Percentiles rank a stretch among this genome's conserved stretches.
Evolutionary conservation across 768 basidiomycete species (phyloP).

Genomic region (Trametes villosa): DNA sequence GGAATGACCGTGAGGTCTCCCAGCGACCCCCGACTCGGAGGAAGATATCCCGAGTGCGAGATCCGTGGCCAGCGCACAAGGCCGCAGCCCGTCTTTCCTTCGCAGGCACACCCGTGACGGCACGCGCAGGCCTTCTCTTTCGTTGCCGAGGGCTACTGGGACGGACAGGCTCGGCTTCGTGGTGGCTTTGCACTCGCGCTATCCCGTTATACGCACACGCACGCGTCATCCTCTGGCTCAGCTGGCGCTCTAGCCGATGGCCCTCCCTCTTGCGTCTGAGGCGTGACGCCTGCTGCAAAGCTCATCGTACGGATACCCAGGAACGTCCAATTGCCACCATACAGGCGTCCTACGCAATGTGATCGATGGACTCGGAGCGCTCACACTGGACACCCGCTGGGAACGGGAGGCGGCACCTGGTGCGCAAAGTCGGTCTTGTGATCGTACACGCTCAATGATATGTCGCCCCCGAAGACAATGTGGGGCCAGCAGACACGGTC

Average conservation of each 20-base stretch:
- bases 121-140: slow-evolving; percentile 1
- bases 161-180: background rate
- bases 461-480: background rate
- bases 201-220: background rate
- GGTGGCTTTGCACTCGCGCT: slow-evolving; percentile 1
- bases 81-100: too few relatives aligned
- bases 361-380: slow-evolving; percentile 17
- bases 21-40: background rate
- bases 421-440: slow-evolving; percentile 5
- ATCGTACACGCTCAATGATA: slow-evolving; percentile 1
- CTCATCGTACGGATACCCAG: background rate
- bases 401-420: background rate
- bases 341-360: background rate
- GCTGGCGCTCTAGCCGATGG: background rate
- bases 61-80: background rate
- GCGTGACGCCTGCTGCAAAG: background rate
- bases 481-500: background rate
- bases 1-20: background rate
- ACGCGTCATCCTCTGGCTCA: background rate
- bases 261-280: background rate
- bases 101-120: slow-evolving; percentile 4
- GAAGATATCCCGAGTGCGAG: background rate
- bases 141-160: background rate
- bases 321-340: too few relatives aligned
- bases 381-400: slow-evolving; percentile 6